Base-by-base conservation (phyloP, 257 asterid species). In the Solanum piurae region DNA sequence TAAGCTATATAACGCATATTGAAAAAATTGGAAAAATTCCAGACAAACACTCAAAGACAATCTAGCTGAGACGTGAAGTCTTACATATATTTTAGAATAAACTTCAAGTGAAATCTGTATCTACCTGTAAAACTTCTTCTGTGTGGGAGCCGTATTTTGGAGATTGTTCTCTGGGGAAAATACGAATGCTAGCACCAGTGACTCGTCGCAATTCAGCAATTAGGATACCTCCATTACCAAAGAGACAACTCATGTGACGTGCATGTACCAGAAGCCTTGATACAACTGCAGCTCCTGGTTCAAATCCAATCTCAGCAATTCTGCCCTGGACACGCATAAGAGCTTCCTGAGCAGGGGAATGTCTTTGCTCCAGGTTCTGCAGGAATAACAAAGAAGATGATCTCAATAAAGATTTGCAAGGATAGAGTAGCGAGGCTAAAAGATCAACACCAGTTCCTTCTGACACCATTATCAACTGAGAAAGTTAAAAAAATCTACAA, bases 331-430 rank as follows among this genome's bases (percentile, higher is more conserved):
- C 89, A 84, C 89, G 88, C 86, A 88, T 84, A 84, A 88, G 64
- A 84, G 89, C 89, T 11, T 88, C 89, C 74, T 84, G 89, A 44
- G 89, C 89, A 83, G 89, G 88, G 58, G 89, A 88, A 84, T 85
- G 88, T 72, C 88, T 88, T 84, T 88, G 87, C 85, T 88, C 89
- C 11, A 84, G 77, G 79, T 55, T 88, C 89, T 88, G 88, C 85
- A 68, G 62, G 55, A 68, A 83, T 12, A 46, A 33, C 71, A 68
- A 84, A 68, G 83, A 62, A 49, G 31, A 44, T 58, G 86, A 86
- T 58, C 46, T 5, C 31, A 31, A 74, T 8, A 74, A 29, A 86
- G 55, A 33, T 31, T 36, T 58, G 88, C 40, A 80, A 74, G 38
- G 69, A 49, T 55, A 23, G 13, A 34, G 36, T 9, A 13, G 29